phyloP scores from a whole-genome alignment of 1,284 basidiomycete species.

The Pascua sp. region DNA sequence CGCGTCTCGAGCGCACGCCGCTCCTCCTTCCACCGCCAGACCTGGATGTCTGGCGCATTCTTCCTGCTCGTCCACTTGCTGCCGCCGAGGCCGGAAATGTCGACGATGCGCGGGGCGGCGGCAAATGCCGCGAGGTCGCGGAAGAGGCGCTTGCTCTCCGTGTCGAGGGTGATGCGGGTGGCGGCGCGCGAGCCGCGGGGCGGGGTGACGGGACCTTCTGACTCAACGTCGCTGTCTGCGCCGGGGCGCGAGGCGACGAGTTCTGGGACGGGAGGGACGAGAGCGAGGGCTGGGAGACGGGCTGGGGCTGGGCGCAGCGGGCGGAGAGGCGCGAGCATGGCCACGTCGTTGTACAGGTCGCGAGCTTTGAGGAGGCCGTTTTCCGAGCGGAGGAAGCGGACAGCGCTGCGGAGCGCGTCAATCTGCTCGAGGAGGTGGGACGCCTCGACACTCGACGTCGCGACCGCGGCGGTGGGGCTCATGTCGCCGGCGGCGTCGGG shows the following conservation, averaged over 20 bases:
- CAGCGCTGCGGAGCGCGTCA: conserved; percentile 80
- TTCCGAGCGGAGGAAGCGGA: conserved; percentile 84
- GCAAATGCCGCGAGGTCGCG: conserved; percentile 78
- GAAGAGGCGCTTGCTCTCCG: conserved; percentile 75
- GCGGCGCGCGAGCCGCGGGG: conserved; percentile 13
- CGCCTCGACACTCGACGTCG: conserved; percentile 5
- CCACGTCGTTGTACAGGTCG: conserved; percentile 76
- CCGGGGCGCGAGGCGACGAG: conserved; percentile 8
- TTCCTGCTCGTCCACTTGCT: conserved; percentile 68
- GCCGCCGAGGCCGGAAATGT: conserved; percentile 59
- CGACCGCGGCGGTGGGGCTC: conserved; percentile 3
- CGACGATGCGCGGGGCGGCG: conserved; percentile 72
- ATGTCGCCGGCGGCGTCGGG: conserved; percentile 26
- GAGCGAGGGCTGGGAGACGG: conserved; percentile 9
- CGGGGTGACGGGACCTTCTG: conserved; percentile 15
- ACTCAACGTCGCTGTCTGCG: conserved; percentile 12
- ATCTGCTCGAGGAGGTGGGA: conserved; percentile 56
- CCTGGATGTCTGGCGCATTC: conserved; percentile 71
- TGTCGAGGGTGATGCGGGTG: conserved; percentile 63
- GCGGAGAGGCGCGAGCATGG: conserved; percentile 63
- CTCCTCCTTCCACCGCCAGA: conserved; percentile 69
- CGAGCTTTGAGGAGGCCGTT: conserved; percentile 88
- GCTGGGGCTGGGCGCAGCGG: not conserved
- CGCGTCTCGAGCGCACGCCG: conserved; percentile 65
- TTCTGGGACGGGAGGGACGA: conserved; percentile 12